Evolutionary conservation across 345 rosid species (phyloP).

Genomic region (Excoecaria agallocha): DNA sequence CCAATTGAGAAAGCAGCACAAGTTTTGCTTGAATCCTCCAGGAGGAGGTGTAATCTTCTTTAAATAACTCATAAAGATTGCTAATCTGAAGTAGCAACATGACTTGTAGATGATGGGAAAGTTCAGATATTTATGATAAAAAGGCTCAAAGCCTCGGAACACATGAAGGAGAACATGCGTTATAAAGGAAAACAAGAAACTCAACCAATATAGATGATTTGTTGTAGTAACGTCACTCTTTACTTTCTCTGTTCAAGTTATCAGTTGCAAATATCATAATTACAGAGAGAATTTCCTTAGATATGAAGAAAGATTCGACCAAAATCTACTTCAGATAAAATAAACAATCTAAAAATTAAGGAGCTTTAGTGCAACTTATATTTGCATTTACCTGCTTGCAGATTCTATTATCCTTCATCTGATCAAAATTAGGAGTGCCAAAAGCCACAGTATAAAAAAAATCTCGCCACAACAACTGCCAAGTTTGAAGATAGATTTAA

Average conservation of each 20-base stretch:
- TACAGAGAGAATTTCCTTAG: background rate
- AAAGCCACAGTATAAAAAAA: slow-evolving; percentile 86
- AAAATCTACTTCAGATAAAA: too few species aligned
- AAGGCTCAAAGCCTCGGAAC: background rate
- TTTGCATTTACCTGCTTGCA: slow-evolving; percentile 79
- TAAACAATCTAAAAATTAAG: too few species aligned
- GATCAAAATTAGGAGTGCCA: slow-evolving; percentile 84
- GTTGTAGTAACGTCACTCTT: background rate
- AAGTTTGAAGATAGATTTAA: slow-evolving; percentile 19
- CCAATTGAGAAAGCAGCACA: background rate
- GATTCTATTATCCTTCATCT: slow-evolving; percentile 72
- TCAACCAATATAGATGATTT: background rate
- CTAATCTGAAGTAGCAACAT: background rate
- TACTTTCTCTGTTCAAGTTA: background rate
- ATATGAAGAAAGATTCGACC: background rate
- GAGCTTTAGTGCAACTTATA: background rate
- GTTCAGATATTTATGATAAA: background rate
- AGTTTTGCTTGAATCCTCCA: background rate
- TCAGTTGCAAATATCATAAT: background rate
- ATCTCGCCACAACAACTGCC: slow-evolving; percentile 85
- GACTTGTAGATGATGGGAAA: background rate
- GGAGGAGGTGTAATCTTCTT: background rate
- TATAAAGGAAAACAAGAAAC: background rate
- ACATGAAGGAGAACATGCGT: background rate
- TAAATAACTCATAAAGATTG: background rate